Evolutionary conservation across 1,139 yeast genomes (phyloP).

Genomic region (Nadsonia commutata): DNA sequence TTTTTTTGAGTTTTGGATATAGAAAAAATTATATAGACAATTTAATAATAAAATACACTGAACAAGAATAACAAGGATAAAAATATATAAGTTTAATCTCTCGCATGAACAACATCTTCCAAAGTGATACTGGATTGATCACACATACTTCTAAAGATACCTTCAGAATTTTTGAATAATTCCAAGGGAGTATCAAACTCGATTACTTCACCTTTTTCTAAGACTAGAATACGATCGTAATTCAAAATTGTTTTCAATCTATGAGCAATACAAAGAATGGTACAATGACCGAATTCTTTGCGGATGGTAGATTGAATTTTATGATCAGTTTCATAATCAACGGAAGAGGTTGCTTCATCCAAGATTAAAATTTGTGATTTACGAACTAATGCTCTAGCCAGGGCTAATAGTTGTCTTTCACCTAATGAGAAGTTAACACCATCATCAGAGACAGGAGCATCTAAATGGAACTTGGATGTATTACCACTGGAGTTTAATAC

Average conservation of each 20-base stretch:
- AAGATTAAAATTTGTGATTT: constrained; percentile 49
- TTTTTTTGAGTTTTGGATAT: no score
- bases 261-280: constrained; percentile 69
- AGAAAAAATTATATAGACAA: no score
- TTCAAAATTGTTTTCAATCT: constrained; percentile 52
- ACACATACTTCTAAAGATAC: constrained; percentile 47
- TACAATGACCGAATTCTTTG: constrained; percentile 47
- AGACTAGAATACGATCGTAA: constrained; percentile 51
- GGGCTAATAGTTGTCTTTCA: constrained; percentile 59
- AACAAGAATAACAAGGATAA: no score
- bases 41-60: no score
- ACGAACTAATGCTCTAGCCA: constrained; percentile 68
- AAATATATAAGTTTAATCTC: no score
- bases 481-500: constrained; percentile 35
- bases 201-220: constrained; percentile 45
- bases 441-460: constrained; percentile 53
- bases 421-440: constrained; percentile 67
- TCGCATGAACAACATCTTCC: constrained; percentile 20
- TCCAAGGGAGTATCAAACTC: constrained; percentile 36
- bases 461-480: constrained; percentile 42
- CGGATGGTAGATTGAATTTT: constrained; percentile 52
- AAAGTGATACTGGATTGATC: constrained; percentile 33
- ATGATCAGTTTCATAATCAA: constrained; percentile 64
- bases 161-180: constrained; percentile 27
- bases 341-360: constrained; percentile 77